Evolutionary conservation across 2,329 filamentous ascomycete genomes (phyloP), one percentile per base, ranked within the genome.

Genomic region (Talaromyces atroroseus): DNA sequence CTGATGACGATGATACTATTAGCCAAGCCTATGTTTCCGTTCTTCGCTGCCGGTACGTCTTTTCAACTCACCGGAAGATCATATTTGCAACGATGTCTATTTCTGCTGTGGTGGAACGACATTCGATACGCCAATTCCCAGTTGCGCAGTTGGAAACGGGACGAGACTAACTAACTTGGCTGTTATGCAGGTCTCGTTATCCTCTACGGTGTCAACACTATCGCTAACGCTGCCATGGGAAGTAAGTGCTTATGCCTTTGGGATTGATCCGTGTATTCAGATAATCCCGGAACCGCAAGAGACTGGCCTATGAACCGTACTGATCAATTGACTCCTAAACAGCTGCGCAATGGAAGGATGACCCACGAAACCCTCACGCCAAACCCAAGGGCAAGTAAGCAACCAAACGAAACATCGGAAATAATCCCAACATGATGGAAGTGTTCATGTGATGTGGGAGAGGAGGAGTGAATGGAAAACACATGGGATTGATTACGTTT

Each of bases 331-430:
- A 45, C 11, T 24, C 6, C 52, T n/a, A 16, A 44, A 49, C 51
- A 97, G 92, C 85, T 80, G 89, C 89, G 68, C 90, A 97, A 80
- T 96, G 84, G 85, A 95, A 92, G 86, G 95, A 96, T 82, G 92
- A 97, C 78, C 90, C 92, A 65, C 86, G 92, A 76, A 96, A 96
- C 67, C 75, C 75, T 59, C 73, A 76, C 64, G 66, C 66, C 45
- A 70, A 73, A 66, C 62, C 64, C 60, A 71, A 72, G 66, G 49
- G 49, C 34, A 52, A 48, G 49, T 50, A 47, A 51, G 40, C 48
- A 44, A 29, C 42, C n/a, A 18, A 23, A 14, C 29, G 29, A 51
- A 5, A 7, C 26, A 18, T 36, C 26, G n/a, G 18, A 21, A 42
- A 20, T 11, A 12, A 23, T 12, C 18, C 20, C 40, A 23, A 5